Evolutionary conservation across 2,329 filamentous ascomycete species (phyloP).

Genomic region (Hymenoscyphus occultus): DNA sequence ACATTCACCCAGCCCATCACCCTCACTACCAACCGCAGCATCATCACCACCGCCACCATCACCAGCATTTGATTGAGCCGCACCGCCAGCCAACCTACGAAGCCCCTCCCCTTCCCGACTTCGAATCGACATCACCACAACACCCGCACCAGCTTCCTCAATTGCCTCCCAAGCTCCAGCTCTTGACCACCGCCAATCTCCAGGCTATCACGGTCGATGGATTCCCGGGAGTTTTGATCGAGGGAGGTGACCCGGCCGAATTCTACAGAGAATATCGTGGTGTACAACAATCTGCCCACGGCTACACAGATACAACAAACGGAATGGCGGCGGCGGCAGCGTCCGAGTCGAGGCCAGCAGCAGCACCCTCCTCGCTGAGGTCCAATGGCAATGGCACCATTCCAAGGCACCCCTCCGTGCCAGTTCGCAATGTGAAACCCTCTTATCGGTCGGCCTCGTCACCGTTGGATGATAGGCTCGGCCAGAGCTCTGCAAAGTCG

Average conservation of each 20-base stretch:
- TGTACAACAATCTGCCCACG: conserved; percentile 32
- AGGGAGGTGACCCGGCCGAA: conserved; percentile 42
- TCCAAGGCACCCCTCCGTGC: conserved; percentile 46
- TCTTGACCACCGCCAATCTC: conserved; percentile 32
- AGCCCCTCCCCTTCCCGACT: conserved; percentile 26
- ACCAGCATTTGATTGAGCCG: conserved; percentile 23
- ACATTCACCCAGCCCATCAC: not conserved
- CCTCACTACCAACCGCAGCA: not conserved
- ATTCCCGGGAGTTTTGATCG: conserved; percentile 23
- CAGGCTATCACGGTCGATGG: conserved; percentile 28
- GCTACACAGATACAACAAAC: conserved; percentile 23
- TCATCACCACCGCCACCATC: not conserved
- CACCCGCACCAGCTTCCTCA: conserved; percentile 17
- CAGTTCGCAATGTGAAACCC: conserved; percentile 43
- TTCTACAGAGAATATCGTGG: conserved; percentile 48
- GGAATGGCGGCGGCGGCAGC: conserved; percentile 34
- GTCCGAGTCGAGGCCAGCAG: conserved; percentile 42
- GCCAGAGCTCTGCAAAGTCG: conserved; percentile 27
- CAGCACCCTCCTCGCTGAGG: conserved; percentile 42
- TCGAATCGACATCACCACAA: conserved; percentile 20
- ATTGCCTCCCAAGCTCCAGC: conserved; percentile 30
- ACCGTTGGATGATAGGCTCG: conserved; percentile 44
- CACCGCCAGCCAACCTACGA: conserved; percentile 23
- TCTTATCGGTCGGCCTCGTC: conserved; percentile 54
- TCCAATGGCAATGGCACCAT: conserved; percentile 51